Conservation (phyloP, 75 land plant species). For the Azolla pinnata region DNA sequence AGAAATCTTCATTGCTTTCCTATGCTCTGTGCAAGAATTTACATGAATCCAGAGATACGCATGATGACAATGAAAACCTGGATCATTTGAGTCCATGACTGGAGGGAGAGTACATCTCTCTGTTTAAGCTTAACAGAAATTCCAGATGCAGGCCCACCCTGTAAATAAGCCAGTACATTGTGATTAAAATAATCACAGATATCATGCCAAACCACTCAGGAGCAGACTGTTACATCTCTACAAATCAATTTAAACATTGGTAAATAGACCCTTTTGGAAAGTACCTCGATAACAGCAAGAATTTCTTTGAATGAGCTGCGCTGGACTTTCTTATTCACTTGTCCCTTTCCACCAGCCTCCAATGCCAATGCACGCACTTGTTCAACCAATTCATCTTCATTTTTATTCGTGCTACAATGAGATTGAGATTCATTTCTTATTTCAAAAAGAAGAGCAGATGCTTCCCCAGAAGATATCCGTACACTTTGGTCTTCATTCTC, state of each 20-base stretch:
- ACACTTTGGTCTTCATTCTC: conserved; percentile 55
- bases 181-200: not conserved
- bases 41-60: not conserved
- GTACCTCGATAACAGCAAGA: conserved; percentile 60
- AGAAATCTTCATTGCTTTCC: not conserved
- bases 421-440: no score
- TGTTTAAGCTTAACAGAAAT: conserved; percentile 22
- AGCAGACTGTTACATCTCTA: no score
- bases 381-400: conserved; percentile 37
- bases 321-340: conserved; percentile 69
- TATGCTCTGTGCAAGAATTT: not conserved
- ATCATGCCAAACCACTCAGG: no score
- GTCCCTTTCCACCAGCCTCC: conserved; percentile 82
- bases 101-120: conserved; percentile 15
- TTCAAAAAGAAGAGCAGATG: conserved; percentile 10
- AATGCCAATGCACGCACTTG: conserved; percentile 51
- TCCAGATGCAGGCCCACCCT: conserved; percentile 21
- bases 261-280: not conserved
- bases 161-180: not conserved
- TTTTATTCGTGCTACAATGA: conserved; percentile 9
- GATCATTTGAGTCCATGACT: conserved; percentile 25
- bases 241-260: no score
- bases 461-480: conserved; percentile 70
- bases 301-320: conserved; percentile 55
- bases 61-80: conserved; percentile 7